A percentile compares a stretch with the other conserved stretches of the same genome.
Evolutionary conservation across 176 grass and related monocot genomes (phyloP).

Genomic region (Puya raimondii): DNA sequence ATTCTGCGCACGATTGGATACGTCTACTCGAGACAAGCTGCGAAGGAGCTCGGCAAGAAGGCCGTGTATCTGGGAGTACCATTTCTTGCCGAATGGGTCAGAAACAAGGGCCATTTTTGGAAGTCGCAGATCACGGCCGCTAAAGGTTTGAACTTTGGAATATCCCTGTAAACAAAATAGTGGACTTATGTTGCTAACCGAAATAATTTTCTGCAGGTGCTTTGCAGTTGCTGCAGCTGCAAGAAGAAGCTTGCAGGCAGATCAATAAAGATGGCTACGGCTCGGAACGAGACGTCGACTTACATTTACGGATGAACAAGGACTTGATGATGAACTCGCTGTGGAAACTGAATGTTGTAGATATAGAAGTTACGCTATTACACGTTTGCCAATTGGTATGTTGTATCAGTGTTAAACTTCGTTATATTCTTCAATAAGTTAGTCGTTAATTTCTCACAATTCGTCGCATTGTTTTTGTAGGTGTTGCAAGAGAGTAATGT

Average conservation of each 20-base stretch:
- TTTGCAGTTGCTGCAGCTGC: conserved; percentile 79
- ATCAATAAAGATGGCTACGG: conserved; percentile 48
- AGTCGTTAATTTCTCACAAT: neutral
- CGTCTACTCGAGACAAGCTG: conserved; percentile 77
- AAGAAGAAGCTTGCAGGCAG: conserved; percentile 80
- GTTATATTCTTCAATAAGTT: neutral
- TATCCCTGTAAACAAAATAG: conserved; percentile 13
- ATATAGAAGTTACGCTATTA: conserved; percentile 88
- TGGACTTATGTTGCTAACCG: conserved; percentile 35
- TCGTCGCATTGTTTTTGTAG: conserved; percentile 26
- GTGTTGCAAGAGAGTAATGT: conserved; percentile 74
- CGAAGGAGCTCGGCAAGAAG: conserved; percentile 96
- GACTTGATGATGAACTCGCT: conserved; percentile 94
- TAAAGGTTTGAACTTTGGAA: conserved; percentile 52
- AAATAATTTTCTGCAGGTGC: conserved; percentile 58
- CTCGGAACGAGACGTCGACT: conserved; percentile 54
- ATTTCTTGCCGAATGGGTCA: conserved; percentile 88
- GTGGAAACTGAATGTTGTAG: conserved; percentile 92
- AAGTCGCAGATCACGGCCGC: conserved; percentile 92
- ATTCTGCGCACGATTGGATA: conserved; percentile 90
- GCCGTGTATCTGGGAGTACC: conserved; percentile 93
- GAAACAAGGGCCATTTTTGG: conserved; percentile 98
- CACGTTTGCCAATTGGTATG: conserved; percentile 96
- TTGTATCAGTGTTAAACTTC: neutral
- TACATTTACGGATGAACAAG: conserved; percentile 89